These are phyloP conservation scores for Plantago major DNA, from an alignment of 257 asterid species.

Conservation along the genomic window DNA sequence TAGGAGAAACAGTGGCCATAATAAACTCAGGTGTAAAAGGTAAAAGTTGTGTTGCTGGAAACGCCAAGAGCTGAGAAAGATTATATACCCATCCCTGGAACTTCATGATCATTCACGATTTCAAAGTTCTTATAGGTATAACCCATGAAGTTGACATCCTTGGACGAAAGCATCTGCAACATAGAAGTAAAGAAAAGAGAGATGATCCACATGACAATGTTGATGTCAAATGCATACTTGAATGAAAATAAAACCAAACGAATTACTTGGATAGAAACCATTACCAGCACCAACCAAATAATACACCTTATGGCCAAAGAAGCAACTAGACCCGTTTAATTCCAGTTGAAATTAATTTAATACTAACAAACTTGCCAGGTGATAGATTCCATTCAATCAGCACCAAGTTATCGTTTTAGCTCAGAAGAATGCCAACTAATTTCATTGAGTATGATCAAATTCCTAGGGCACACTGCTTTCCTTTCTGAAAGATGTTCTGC, in stretches of 20 bases:
- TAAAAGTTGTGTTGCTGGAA: constrained; percentile 10
- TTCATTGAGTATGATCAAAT: too few relatives aligned
- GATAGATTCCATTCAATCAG: too few relatives aligned
- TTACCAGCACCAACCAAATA: neutral
- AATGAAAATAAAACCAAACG: neutral
- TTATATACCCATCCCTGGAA: constrained; percentile 68
- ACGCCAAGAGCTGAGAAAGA: constrained; percentile 2
- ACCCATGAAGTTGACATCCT: constrained; percentile 97
- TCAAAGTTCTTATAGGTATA: constrained; percentile 96
- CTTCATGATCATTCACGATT: constrained; percentile 85
- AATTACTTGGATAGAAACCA: neutral
- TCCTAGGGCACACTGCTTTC: too few relatives aligned
- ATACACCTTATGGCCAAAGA: constrained; percentile 7
- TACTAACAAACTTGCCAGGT: too few relatives aligned
- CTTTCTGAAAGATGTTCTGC: too few relatives aligned
- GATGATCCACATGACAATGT: constrained; percentile 3
- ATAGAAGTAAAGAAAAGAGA: constrained; percentile 14
- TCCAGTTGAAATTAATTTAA: too few relatives aligned
- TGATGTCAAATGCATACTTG: constrained; percentile 9
- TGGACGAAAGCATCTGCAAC: constrained; percentile 89
- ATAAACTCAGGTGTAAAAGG: neutral
- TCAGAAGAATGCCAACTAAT: too few relatives aligned
- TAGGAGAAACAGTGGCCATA: neutral
- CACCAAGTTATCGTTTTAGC: too few relatives aligned
- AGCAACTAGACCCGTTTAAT: neutral